Conservation (phyloP, 2,329 filamentous ascomycete species). For the Exophiala aquamarina region DNA sequence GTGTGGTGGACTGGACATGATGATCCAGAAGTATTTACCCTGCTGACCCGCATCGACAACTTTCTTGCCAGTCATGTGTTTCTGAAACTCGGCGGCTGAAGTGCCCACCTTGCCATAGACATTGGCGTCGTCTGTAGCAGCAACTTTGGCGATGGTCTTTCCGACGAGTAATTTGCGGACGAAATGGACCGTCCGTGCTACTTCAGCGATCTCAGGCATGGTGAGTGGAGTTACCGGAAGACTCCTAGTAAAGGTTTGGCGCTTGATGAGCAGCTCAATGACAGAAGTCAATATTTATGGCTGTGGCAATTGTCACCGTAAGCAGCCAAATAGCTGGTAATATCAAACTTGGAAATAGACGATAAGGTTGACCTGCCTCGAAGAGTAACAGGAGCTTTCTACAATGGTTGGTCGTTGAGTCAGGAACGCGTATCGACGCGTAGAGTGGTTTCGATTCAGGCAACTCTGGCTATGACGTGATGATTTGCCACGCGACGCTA, state of each 20-base stretch:
- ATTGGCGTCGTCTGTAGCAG: slow-evolving; percentile 74
- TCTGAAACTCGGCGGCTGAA: slow-evolving; percentile 70
- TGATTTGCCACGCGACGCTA: too few relatives aligned
- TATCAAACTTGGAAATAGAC: too few relatives aligned
- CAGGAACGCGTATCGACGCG: slow-evolving; percentile 21
- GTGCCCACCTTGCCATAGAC: slow-evolving; percentile 91
- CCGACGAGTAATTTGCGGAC: slow-evolving; percentile 81
- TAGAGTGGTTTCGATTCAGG: slow-evolving; percentile 17
- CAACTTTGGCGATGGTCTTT: slow-evolving; percentile 70
- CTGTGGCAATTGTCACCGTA: too few relatives aligned
- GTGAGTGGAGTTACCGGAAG: slow-evolving; percentile 7
- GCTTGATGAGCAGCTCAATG: too few relatives aligned
- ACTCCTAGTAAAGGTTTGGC: too few relatives aligned
- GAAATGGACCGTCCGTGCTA: slow-evolving; percentile 83
- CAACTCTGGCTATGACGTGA: slow-evolving; percentile 4
- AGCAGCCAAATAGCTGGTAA: too few relatives aligned
- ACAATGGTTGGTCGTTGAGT: too few relatives aligned
- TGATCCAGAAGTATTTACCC: slow-evolving; percentile 96
- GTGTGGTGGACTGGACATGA: slow-evolving; percentile 76
- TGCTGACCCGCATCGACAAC: slow-evolving; percentile 73
- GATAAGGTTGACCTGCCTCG: too few relatives aligned
- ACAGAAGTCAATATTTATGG: too few relatives aligned
- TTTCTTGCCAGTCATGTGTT: slow-evolving; percentile 72
- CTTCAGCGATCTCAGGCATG: slow-evolving; percentile 57
- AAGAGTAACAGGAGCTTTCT: too few relatives aligned